Base-by-base conservation (phyloP, 1,284 basidiomycete species). In the Ganoderma leucocontextum region DNA sequence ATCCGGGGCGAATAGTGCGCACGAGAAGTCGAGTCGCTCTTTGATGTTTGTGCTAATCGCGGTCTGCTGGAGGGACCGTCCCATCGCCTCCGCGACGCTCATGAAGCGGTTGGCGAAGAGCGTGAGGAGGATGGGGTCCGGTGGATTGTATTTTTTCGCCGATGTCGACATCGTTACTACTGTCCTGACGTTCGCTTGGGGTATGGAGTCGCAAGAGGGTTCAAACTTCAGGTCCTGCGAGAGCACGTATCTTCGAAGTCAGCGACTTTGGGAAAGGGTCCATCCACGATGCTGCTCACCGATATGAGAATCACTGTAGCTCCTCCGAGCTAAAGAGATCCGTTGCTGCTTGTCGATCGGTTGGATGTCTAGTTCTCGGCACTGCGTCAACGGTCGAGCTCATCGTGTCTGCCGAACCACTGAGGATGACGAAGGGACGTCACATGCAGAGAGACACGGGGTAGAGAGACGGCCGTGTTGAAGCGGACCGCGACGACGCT, bases 41-140 rank as follows among this genome's bases (percentile, higher is more conserved):
- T 96, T 95, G 84, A 96, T 96, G 77, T 96, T 96, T 22, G 94
- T 95, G 74, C 91, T 93, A 74, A 97, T 96, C 2, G 94, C 91
- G 0, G 95, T 97, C 80, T 97, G 94, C 78, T 93, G 94, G 12
- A 97, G 84, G 0, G 93, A 93, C 41, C 93, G 86, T 38, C 95
- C 96, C 95, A 97, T 97, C 4, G 95, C 95, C 79, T 97, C 94
- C 6, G 95, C 95, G 36, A 96, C 92, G 76, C 91, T 91, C 93
- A 96, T 96, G 83, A 96, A 96, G 64, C 95, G 90, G 77, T 97
- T 96, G 33, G 94, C 94, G 75, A 97, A 97, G 38, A 97, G 87
- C 0, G 95, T 95, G 65, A 97, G 86, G 44, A 96, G 82, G 73
- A 97, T 95, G 1, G 95, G 94, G 78, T 97, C 95, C 9, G 94